phyloP scores from a whole-genome alignment of 208 protist species.

The Angomonas desouzai region DNA sequence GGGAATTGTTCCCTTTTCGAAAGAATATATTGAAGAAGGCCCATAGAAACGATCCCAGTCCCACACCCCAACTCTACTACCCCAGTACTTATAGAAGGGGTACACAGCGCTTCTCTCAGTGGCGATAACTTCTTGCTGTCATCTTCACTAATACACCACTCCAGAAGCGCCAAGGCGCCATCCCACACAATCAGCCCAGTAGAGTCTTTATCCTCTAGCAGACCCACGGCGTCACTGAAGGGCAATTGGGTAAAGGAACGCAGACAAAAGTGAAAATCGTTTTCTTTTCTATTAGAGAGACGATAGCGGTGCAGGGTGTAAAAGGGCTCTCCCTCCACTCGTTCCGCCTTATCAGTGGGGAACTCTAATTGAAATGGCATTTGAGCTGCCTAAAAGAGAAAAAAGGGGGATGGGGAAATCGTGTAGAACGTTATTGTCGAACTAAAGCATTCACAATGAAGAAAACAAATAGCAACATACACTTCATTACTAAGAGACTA shows the following conservation, averaged over 20 bases:
- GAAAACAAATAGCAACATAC: too few species aligned
- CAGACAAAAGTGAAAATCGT: slow-evolving; percentile 11
- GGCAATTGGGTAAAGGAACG: slow-evolving; percentile 18
- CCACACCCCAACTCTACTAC: slow-evolving; percentile 22
- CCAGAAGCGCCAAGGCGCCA: slow-evolving; percentile 20
- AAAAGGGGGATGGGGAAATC: too few species aligned
- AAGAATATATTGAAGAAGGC: slow-evolving; percentile 9
- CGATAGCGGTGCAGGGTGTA: slow-evolving; percentile 15
- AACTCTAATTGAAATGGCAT: slow-evolving; percentile 34
- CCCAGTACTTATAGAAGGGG: not conserved
- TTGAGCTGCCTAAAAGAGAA: not conserved
- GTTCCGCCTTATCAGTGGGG: slow-evolving; percentile 22
- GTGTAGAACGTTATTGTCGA: too few species aligned
- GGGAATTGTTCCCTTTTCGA: not conserved
- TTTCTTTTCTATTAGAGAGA: not conserved
- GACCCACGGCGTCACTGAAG: slow-evolving; percentile 13
- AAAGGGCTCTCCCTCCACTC: slow-evolving; percentile 31
- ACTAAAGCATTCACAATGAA: too few species aligned
- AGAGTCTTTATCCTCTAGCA: slow-evolving; percentile 14
- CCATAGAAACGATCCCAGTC: slow-evolving; percentile 15
- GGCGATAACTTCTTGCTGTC: not conserved
- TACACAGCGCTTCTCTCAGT: not conserved
- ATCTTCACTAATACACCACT: slow-evolving; percentile 12
- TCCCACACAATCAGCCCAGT: slow-evolving; percentile 23
- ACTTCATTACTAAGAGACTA: too few species aligned